phyloP scores from a whole-genome alignment of 2,329 filamentous ascomycete genomes.

The Stylonectria norvegica region DNA sequence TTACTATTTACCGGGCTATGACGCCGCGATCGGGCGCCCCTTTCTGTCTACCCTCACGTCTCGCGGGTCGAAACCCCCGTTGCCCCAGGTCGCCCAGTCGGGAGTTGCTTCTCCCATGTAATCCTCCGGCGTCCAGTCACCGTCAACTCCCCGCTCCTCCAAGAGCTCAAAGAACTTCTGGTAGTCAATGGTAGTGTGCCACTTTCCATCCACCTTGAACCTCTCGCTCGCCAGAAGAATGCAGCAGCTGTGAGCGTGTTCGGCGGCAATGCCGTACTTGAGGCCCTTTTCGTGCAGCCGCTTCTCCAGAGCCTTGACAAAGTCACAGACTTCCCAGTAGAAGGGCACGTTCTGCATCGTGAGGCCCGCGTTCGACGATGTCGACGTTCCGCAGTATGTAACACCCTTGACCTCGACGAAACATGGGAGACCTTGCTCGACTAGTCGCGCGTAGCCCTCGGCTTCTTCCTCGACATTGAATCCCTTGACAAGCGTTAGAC shows the following conservation, averaged over 20 bases:
- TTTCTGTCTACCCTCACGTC: constrained; percentile 87
- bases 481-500: constrained; percentile 91
- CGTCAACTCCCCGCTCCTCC: constrained; percentile 62
- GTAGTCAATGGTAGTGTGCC: constrained; percentile 93
- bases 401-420: constrained; percentile 97
- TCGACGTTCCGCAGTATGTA: constrained; percentile 90
- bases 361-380: constrained; percentile 77
- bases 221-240: constrained; percentile 78
- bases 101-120: constrained; percentile 83
- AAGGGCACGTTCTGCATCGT: constrained; percentile 98
- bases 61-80: constrained; percentile 88
- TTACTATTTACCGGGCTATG: constrained; percentile 14
- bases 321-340: constrained; percentile 83
- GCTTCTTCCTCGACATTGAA: constrained; percentile 97
- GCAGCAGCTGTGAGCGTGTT: constrained; percentile 94
- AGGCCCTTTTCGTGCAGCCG: constrained; percentile 69
- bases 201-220: constrained; percentile 73
- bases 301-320: constrained; percentile 70
- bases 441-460: constrained; percentile 82
- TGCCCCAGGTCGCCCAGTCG: constrained; percentile 93
- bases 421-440: constrained; percentile 80
- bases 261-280: constrained; percentile 85
- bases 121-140: constrained; percentile 80
- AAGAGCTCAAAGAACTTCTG: constrained; percentile 80
- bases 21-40: constrained; percentile 60